phyloP scores from a whole-genome alignment of 2,329 filamentous ascomycete genomes.

The Exophiala oligosperma region DNA sequence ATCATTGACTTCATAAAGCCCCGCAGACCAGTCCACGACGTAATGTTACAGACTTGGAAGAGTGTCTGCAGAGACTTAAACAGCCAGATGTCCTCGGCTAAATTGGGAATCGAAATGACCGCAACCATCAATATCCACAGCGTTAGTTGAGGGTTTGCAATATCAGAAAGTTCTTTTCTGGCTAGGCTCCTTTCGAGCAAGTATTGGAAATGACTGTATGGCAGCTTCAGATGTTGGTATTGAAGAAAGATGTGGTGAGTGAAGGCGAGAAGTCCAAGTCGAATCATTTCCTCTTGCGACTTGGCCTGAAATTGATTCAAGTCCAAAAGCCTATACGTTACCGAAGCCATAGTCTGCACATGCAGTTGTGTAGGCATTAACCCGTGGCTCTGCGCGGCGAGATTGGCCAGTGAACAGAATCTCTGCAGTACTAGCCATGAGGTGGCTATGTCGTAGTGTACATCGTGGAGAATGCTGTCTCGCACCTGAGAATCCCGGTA shows the following conservation, averaged over 20 bases:
- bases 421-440: slow-evolving; percentile 31
- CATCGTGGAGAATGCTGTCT: slow-evolving; percentile 15
- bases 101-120: slow-evolving; percentile 14
- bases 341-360: slow-evolving; percentile 38
- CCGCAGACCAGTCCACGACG: slow-evolving; percentile 21
- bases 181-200: slow-evolving; percentile 20
- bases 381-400: slow-evolving; percentile 26
- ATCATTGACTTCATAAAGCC: slow-evolving; percentile 31
- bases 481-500: background rate
- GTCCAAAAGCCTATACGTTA: slow-evolving; percentile 44
- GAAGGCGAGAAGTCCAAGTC: slow-evolving; percentile 43
- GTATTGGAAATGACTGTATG: slow-evolving; percentile 24
- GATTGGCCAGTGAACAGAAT: slow-evolving; percentile 34
- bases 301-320: slow-evolving; percentile 32
- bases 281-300: slow-evolving; percentile 38
- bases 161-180: background rate
- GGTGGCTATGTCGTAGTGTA: slow-evolving; percentile 26
- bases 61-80: slow-evolving; percentile 4
- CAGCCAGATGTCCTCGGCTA: slow-evolving; percentile 15
- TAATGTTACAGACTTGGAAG: slow-evolving; percentile 7
- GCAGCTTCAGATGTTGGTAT: slow-evolving; percentile 33
- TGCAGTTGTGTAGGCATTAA: slow-evolving; percentile 28
- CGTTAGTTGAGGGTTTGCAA: slow-evolving; percentile 4
- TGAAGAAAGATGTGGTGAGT: slow-evolving; percentile 43
- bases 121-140: slow-evolving; percentile 30